Evolutionary conservation across 495 filamentous ascomycete genomes (phyloP), one percentile per base, ranked within the genome.

Genomic region (Penicillium verhagenii): DNA sequence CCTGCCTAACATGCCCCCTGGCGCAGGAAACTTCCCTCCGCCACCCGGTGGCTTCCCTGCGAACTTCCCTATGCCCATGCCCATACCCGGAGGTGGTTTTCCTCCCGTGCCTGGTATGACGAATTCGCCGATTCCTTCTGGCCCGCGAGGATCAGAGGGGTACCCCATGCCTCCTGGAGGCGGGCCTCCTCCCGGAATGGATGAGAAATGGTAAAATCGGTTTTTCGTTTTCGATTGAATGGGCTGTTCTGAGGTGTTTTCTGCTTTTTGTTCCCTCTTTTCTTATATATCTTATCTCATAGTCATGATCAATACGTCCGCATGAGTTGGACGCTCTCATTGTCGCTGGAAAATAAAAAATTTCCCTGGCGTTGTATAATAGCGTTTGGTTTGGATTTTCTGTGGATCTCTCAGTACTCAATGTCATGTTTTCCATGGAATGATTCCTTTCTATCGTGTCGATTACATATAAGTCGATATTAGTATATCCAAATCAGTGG

Each of bases 11-110:
- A 67, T 77, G 70, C 70, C 74, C 42, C 64, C 66, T 1, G 70
- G 72, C 16, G 69, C 79, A 4, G 33, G 33, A 35, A 71, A 86
- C 69, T 82, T 85, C 4, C 86, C 88, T 61, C 83, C 83, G n/a
- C 84, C 84, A 4, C 85, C 81, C 3, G 82, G 77, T 14, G 79
- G 75, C 20, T 78, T 86, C 53, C 82, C 80, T 11, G 75, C 82
- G 2, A 79, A 78, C 59, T 83, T 83, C 66, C 77, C 69, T 43
- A 61, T 67, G 42, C 76, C 69, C 43, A 61, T 67, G 42, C 76
- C 60, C 25, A 67, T 64, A 3, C 71, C 73, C 3, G 72, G 33
- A 35, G 33, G 71, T 19, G 71, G 63, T 18, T 49, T 67, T 0
- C 64, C 63, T 16, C 61, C 65, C 48, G 51, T 70, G 66, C 50